These are phyloP conservation scores for Malbranchea zuffiana DNA, from an alignment of 2,329 filamentous ascomycete species.

Conservation along the genomic window DNA sequence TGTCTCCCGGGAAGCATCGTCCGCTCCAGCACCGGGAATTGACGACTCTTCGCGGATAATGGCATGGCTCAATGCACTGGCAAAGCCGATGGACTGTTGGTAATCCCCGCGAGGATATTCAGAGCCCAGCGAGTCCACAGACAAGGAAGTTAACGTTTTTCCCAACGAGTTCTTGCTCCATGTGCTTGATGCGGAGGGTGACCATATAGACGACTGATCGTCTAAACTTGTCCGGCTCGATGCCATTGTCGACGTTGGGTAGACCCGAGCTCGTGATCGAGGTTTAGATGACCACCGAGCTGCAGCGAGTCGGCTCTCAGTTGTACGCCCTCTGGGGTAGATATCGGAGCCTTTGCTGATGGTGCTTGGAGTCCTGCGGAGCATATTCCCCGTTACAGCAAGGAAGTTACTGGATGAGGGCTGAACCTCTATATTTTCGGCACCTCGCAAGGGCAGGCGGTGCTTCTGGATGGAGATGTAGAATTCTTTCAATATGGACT, in stretches of 20 bases:
- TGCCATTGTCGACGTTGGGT: constrained; percentile 68
- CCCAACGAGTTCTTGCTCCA: constrained; percentile 93
- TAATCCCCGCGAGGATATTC: constrained; percentile 67
- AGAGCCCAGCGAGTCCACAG: constrained; percentile 79
- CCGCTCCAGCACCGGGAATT: constrained; percentile 42
- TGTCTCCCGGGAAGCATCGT: constrained; percentile 49
- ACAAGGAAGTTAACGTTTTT: constrained; percentile 82
- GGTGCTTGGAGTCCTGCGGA: constrained; percentile 80
- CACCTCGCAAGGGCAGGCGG: constrained; percentile 68
- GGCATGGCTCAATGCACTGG: constrained; percentile 88
- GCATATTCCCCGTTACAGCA: constrained; percentile 53
- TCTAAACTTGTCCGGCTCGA: constrained; percentile 93
- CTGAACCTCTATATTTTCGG: constrained; percentile 29
- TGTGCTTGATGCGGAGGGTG: constrained; percentile 78
- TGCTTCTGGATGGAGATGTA: constrained; percentile 82
- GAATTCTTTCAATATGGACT: constrained; percentile 82
- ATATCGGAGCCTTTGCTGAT: constrained; percentile 76
- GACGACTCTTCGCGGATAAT: constrained; percentile 74
- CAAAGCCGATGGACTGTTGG: constrained; percentile 94
- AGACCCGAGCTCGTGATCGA: constrained; percentile 64
- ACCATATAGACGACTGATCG: constrained; percentile 82
- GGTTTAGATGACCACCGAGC: constrained; percentile 77
- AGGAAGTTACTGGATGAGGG: constrained; percentile 51
- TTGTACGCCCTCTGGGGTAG: constrained; percentile 57
- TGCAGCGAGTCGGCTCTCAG: constrained; percentile 52